phyloP scores from a whole-genome alignment of 202 grass and related monocot genomes.

The Zoysia matrella region DNA sequence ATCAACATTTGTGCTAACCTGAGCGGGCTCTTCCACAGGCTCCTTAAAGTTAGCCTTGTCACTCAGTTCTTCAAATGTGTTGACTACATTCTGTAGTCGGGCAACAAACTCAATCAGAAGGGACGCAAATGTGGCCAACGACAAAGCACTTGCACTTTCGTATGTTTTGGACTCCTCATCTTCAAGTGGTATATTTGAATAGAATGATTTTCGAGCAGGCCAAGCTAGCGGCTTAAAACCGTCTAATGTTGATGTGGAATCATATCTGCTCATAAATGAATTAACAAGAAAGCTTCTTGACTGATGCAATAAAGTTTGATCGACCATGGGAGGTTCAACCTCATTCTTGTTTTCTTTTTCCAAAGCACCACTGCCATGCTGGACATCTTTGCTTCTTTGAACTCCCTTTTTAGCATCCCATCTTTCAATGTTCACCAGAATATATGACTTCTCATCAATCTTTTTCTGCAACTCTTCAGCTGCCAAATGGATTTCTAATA shows the following conservation, averaged over 20 bases:
- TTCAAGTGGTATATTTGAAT: conserved; percentile 48
- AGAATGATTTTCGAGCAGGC: conserved; percentile 80
- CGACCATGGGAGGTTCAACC: conserved; percentile 37
- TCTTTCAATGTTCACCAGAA: conserved; percentile 84
- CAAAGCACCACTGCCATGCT: conserved; percentile 9
- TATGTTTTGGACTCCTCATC: conserved; percentile 77
- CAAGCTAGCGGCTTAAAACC: conserved; percentile 55
- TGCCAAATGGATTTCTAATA: conserved; percentile 72
- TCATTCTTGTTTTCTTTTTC: conserved; percentile 49
- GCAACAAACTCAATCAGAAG: conserved; percentile 97
- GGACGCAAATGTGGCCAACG: conserved; percentile 86
- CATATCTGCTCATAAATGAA: conserved; percentile 56
- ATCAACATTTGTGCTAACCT: conserved; percentile 24
- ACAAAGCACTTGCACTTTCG: conserved; percentile 93
- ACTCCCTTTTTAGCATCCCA: conserved; percentile 64
- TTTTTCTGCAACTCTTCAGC: conserved; percentile 86
- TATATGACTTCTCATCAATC: conserved; percentile 90
- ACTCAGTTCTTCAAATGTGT: conserved; percentile 86
- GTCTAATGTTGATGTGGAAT: conserved; percentile 64
- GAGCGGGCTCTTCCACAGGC: conserved; percentile 61
- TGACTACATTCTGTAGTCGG: conserved; percentile 82
- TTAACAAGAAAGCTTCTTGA: conserved; percentile 53
- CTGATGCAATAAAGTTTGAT: conserved; percentile 42
- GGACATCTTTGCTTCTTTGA: conserved; percentile 58
- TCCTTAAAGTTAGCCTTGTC: conserved; percentile 80